Base-by-base conservation (phyloP, 345 rosid genomes). In the Leavenworthia alabamica region DNA sequence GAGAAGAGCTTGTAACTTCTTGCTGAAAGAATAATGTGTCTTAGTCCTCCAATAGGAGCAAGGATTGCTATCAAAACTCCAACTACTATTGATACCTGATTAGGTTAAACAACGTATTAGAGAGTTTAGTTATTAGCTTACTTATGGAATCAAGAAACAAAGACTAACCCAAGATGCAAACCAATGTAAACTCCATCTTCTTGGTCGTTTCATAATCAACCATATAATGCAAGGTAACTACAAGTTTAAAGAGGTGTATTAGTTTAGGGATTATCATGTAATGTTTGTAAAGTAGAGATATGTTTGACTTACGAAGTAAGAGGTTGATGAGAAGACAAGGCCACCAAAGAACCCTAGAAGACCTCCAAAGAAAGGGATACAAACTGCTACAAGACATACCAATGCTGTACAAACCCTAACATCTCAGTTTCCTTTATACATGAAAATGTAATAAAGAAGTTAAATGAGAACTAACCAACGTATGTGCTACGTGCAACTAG, bases 151-250 rank as follows among this genome's bases (percentile, higher is more conserved):
- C 28, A 66, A 39, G 31, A 44, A 62, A 56, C 42, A 57, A 40
- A 35, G 42, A 72, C 76, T 73, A 28, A 73, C 76, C 76, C 68
- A 60, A 37, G 76, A 73, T 7, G 32, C 36, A 22, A 27, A 43
- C 76, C 76, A 73, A 52, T 73, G 76, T 7, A 60, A 0, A 51
- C 76, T 73, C 56, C 24, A 61, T 62, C 3, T 37, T 51, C 15
- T 66, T 15, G 88, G 88, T 52, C 66, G 57, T 27, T 66, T 52
- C 28, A 83, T 36, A 13, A 45, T 10, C 31, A 83, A 67, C 86
- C 83, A 81, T 44, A 81, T 83, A 47, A 79, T 72, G 75, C 86
- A 77, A 58, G 86, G 83, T 28, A 83, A 40, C 89, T 83, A 72
- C 45, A 75, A 40, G 33, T 48, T 48, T 49, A 9, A 7, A 35